Conservation (phyloP, 352 stramenopile species). For the Phytophthora ramorum region DNA sequence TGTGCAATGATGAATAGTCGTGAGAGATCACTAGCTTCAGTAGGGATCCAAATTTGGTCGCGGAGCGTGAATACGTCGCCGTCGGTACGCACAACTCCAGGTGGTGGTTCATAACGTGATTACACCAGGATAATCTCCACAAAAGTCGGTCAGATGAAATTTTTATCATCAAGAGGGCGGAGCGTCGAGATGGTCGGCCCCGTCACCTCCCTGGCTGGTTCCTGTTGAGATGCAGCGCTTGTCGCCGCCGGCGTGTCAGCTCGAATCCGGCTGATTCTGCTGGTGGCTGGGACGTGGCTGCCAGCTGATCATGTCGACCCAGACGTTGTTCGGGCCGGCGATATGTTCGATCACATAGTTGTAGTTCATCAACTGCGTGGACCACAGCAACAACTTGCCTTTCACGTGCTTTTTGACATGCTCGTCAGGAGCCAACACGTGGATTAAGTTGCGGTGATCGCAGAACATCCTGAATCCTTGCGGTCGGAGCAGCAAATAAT, state of each 20-base stretch:
- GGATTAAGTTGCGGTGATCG: slow-evolving; percentile 14
- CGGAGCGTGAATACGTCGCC: too few relatives aligned
- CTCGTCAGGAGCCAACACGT: slow-evolving; percentile 6
- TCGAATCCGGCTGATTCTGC: too few relatives aligned
- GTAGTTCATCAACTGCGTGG: slow-evolving; percentile 16
- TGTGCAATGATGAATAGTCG: slow-evolving; percentile 17
- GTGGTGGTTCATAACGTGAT: neutral
- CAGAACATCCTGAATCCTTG: slow-evolving; percentile 7
- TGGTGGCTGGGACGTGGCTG: neutral
- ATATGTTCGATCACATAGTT: slow-evolving; percentile 3
- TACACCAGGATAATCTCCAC: neutral
- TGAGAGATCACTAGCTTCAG: neutral
- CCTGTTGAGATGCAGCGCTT: too few relatives aligned
- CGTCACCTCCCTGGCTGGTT: too few relatives aligned
- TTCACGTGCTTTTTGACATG: slow-evolving; percentile 6
- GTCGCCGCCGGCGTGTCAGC: too few relatives aligned
- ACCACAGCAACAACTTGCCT: slow-evolving; percentile 15
- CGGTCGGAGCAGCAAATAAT: slow-evolving; percentile 7
- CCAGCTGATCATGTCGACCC: slow-evolving; percentile 24
- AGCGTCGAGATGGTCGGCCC: neutral
- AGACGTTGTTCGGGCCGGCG: slow-evolving; percentile 26
- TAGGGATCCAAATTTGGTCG: too few relatives aligned
- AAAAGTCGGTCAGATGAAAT: slow-evolving; percentile 11
- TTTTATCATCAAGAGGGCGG: slow-evolving; percentile 9
- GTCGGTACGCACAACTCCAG: neutral